Base-by-base conservation (phyloP, 306 rosid species). In the Carpinus viminea region DNA sequence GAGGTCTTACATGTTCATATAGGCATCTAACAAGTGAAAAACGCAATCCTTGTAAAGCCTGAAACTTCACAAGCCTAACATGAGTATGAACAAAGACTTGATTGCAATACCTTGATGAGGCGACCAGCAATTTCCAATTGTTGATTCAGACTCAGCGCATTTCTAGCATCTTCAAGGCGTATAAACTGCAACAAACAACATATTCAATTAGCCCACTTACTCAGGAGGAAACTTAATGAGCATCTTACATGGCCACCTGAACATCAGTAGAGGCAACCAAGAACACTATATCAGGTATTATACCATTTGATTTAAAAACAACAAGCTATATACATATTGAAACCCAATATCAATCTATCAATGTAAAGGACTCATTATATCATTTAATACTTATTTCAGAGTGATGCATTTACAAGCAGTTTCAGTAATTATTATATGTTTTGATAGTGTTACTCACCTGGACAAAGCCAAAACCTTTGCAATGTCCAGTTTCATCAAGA, bases 391-490 rank as follows among this genome's bases (percentile, higher is more conserved):
- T 28, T 21, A 16, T 36, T 24, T 59, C 1, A 4, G 28, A 20
- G 24, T 31, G 70, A 4, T 7, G 51, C 72, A 53, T 21, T 18
- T 46, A 46, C 56, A 50, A 26, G 76, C 72, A 31, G 60, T 80
- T 9, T 57, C 34, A 74, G 20, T 76, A 78, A 72, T n/a, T 16
- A 73, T 34, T 28, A 57, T 38, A 16, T 46, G 70, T 62, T 56
- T 68, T n/a, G n/a, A 4, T 15, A 41, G 4, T 61, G 4, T 24
- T 76, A 77, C 82, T 65, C 75, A 92, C 99, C 98, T 95, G 99
- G 61, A 95, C 93, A 86, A 95, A 95, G 78, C 98, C 98, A 85
- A 91, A 95, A 74, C 99, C 99, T 86, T 95, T 95, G 91, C 94
- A 91, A 38, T 84, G 85, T 76, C 97, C 97, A 80, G 83, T 83